A percentile compares a stretch with the other conserved stretches of the same genome.
Conservation (phyloP, 805 yeast genomes). For the Schwanniomyces sp. region DNA sequence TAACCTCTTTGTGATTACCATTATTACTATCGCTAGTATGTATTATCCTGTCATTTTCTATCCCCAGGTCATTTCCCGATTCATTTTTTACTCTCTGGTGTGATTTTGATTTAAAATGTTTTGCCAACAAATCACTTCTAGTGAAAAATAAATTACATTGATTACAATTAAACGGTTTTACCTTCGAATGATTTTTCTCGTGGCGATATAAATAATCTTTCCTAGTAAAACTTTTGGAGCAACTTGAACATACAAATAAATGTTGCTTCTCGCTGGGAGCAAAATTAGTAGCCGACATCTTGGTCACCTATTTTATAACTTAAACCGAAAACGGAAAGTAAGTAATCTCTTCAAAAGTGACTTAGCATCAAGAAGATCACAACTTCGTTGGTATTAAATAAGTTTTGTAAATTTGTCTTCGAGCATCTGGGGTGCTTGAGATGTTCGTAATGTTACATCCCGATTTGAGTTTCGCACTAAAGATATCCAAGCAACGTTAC, state of each 20-base stretch:
- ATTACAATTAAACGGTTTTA: constrained; percentile 24
- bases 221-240: constrained; percentile 4
- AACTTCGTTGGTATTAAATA: no score
- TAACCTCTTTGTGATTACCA: neutral
- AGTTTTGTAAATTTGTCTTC: no score
- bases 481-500: no score
- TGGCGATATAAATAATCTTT: constrained; percentile 22
- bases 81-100: neutral
- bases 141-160: constrained; percentile 25
- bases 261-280: neutral
- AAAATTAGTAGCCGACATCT: neutral
- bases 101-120: constrained; percentile 8
- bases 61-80: neutral
- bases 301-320: no score
- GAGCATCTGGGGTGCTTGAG: no score
- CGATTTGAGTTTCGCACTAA: no score
- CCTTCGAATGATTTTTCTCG: constrained; percentile 24
- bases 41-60: no score
- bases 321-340: no score
- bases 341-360: no score
- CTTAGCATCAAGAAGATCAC: no score
- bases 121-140: constrained; percentile 28
- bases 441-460: no score
- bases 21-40: neutral
- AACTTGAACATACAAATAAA: neutral